Percentiles rank a stretch among this genome's conserved stretches.
Conservation (phyloP, 371 early-diverging fungal genomes). For the Coemansia sp. region DNA sequence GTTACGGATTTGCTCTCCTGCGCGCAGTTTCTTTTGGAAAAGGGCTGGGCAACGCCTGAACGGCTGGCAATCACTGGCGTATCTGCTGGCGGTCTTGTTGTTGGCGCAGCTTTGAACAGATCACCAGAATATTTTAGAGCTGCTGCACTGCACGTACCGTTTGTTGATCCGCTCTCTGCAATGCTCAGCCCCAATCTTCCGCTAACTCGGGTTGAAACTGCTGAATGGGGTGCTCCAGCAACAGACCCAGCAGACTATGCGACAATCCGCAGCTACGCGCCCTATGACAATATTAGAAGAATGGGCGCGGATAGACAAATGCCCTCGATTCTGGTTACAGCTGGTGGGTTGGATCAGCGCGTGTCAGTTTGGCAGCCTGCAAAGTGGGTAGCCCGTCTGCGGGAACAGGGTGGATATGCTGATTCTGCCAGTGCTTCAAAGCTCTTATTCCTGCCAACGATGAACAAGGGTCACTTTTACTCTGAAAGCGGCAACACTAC, state of each 20-base stretch:
- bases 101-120: conserved; percentile 67
- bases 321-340: conserved; percentile 73
- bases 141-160: conserved; percentile 77
- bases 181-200: conserved; percentile 77
- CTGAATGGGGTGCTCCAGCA: conserved; percentile 86
- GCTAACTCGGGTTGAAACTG: conserved; percentile 71
- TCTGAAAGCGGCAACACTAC: background rate
- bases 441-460: conserved; percentile 29
- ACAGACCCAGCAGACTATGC: conserved; percentile 57
- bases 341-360: conserved; percentile 72
- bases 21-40: conserved; percentile 60
- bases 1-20: conserved; percentile 70
- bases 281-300: conserved; percentile 70
- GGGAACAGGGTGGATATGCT: conserved; percentile 21
- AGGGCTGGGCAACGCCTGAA: conserved; percentile 56
- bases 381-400: conserved; percentile 61
- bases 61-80: conserved; percentile 65
- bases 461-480: conserved; percentile 38
- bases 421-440: background rate
- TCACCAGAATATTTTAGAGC: conserved; percentile 71
- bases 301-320: background rate
- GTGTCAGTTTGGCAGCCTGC: conserved; percentile 76
- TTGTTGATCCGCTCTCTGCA: conserved; percentile 78
- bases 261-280: conserved; percentile 66
- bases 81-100: conserved; percentile 75